Conservation (phyloP, 768 basidiomycete species). For the Bullera alba region DNA sequence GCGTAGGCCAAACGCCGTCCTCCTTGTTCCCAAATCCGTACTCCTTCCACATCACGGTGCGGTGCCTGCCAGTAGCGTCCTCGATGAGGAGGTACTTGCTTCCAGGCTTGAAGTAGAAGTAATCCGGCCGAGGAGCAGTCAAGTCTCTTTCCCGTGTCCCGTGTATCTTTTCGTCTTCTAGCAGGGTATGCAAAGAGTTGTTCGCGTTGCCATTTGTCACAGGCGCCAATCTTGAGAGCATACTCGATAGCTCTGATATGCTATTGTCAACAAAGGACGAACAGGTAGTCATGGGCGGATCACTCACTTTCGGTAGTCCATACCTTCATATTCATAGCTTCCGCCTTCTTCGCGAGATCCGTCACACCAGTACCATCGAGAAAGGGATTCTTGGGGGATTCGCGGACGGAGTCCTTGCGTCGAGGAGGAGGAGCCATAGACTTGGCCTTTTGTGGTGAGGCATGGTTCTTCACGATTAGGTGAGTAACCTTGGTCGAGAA, state of each 20-base stretch:
- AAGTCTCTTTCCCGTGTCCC: constrained; percentile 91
- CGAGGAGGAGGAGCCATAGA: background rate
- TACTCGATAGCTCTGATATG: constrained; percentile 45
- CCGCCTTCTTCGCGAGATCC: constrained; percentile 32
- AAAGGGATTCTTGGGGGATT: constrained; percentile 26
- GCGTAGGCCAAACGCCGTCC: constrained; percentile 65
- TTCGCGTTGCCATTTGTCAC: constrained; percentile 20
- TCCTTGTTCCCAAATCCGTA: constrained; percentile 49
- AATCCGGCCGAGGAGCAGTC: constrained; percentile 76
- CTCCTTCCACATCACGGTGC: constrained; percentile 77
- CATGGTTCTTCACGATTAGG: constrained; percentile 49
- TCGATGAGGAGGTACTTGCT: constrained; percentile 84
- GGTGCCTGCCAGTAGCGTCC: constrained; percentile 72
- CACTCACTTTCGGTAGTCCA: constrained; percentile 60
- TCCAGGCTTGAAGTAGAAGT: constrained; percentile 70
- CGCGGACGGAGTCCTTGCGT: constrained; percentile 5
- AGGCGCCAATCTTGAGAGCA: constrained; percentile 33
- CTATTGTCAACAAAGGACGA: constrained; percentile 1
- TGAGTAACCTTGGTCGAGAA: constrained; percentile 83
- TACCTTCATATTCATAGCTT: constrained; percentile 61
- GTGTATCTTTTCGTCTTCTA: constrained; percentile 72
- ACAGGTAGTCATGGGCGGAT: background rate
- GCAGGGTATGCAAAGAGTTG: constrained; percentile 48
- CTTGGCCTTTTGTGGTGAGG: constrained; percentile 15
- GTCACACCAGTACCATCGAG: constrained; percentile 27